phyloP scores from a whole-genome alignment of 2,329 filamentous ascomycete genomes.

The Calonectria naviculata region DNA sequence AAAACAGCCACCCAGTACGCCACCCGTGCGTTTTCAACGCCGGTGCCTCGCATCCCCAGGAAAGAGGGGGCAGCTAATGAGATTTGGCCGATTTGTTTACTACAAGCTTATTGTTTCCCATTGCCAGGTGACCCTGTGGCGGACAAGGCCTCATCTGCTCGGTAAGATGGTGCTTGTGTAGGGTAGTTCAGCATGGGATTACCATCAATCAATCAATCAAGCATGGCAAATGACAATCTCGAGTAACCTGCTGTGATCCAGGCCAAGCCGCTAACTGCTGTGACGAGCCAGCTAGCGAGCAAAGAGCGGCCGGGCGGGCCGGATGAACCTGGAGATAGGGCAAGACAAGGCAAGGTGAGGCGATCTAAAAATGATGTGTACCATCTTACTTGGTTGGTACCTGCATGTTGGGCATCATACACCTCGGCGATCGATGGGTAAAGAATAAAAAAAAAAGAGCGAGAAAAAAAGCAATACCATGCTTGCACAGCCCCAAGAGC shows the following conservation, averaged over 20 bases:
- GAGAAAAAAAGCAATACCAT: not conserved
- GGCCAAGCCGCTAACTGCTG: not conserved
- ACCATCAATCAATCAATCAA: too few species aligned
- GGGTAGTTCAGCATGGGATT: not conserved
- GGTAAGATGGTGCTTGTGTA: not conserved
- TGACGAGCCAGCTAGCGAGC: not conserved
- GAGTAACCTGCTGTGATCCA: not conserved
- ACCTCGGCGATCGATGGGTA: not conserved
- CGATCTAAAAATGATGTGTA: not conserved
- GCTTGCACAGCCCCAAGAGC: not conserved
- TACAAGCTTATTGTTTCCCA: not conserved
- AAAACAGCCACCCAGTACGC: slow-evolving; percentile 5
- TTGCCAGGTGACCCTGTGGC: not conserved
- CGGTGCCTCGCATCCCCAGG: not conserved
- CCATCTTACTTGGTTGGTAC: not conserved
- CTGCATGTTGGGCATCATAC: slow-evolving; percentile 11
- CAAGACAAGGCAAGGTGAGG: not conserved
- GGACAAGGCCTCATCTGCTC: not conserved
- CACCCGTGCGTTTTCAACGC: not conserved
- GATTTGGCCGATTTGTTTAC: not conserved
- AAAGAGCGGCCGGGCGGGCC: not conserved
- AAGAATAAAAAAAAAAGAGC: not conserved
- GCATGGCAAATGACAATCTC: not conserved
- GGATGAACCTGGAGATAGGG: not conserved
- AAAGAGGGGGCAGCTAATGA: not conserved